Conservation (phyloP, 2,329 filamentous ascomycete genomes). For the Thyridium curvatum region DNA sequence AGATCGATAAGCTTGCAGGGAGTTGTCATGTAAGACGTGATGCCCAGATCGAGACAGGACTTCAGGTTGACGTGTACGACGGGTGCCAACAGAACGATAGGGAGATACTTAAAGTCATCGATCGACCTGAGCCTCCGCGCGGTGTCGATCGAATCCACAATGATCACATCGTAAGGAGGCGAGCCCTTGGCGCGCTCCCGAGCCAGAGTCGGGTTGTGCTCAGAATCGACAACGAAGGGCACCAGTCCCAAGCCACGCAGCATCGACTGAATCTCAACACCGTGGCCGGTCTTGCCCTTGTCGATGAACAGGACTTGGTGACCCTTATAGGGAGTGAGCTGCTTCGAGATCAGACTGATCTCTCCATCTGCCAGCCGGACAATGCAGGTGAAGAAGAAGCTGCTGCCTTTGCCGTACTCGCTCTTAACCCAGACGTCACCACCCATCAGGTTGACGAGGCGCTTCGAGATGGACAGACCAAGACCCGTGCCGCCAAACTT, state of each 20-base stretch:
- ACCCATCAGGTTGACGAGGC: constrained; percentile 92
- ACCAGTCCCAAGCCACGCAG: constrained; percentile 72
- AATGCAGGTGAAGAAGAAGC: constrained; percentile 93
- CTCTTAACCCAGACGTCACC: constrained; percentile 96
- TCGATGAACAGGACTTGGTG: constrained; percentile 94
- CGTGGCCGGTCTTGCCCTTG: constrained; percentile 74
- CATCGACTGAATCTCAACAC: constrained; percentile 71
- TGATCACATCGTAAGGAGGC: constrained; percentile 85
- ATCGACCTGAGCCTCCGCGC: constrained; percentile 79
- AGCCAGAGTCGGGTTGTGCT: constrained; percentile 53
- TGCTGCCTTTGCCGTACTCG: constrained; percentile 82
- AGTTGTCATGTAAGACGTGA: constrained; percentile 99
- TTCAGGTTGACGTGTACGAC: constrained; percentile 88
- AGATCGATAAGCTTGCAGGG: constrained; percentile 91
- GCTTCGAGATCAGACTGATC: constrained; percentile 69
- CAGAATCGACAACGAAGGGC: constrained; percentile 79
- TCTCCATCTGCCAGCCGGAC: constrained; percentile 80
- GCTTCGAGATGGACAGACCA: constrained; percentile 89
- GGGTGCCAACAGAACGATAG: constrained; percentile 86
- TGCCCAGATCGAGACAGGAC: constrained; percentile 87
- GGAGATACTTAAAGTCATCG: constrained; percentile 96
- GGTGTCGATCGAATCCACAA: constrained; percentile 89
- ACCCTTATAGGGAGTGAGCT: constrained; percentile 83
- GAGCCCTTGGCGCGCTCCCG: constrained; percentile 47
- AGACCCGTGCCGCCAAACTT: constrained; percentile 95